Percentiles rank a stretch among this genome's conserved stretches.
These are phyloP conservation scores for Nyssa sinensis DNA, from an alignment of 148 eudicot genomes.

Conservation along the genomic window DNA sequence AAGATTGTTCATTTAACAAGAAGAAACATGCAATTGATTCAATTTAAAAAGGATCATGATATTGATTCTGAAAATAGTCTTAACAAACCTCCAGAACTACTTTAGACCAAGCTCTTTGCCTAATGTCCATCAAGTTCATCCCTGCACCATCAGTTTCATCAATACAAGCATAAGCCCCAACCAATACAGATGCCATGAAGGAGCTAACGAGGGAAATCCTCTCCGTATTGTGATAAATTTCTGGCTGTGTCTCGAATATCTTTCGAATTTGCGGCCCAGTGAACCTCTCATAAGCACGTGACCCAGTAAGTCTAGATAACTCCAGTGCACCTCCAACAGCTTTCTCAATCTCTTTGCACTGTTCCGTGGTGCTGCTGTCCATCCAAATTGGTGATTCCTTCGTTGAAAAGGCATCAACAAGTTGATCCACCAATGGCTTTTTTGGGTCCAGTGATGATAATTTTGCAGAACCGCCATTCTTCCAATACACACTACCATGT, in stretches of 20 bases:
- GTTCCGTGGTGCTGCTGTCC: slow-evolving; percentile 93
- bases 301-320: slow-evolving; percentile 74
- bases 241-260: slow-evolving; percentile 65
- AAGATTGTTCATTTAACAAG: slow-evolving; percentile 4
- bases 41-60: background rate
- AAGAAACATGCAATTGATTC: too few relatives aligned
- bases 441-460: slow-evolving; percentile 64
- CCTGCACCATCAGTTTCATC: slow-evolving; percentile 99
- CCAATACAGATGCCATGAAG: slow-evolving; percentile 72
- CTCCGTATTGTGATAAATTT: slow-evolving; percentile 65
- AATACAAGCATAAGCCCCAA: slow-evolving; percentile 75
- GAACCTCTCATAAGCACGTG: slow-evolving; percentile 77
- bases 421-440: slow-evolving; percentile 57
- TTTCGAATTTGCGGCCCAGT: slow-evolving; percentile 84
- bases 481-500: slow-evolving; percentile 98
- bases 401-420: slow-evolving; percentile 59
- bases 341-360: slow-evolving; percentile 83
- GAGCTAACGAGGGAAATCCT: slow-evolving; percentile 95
- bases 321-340: slow-evolving; percentile 84
- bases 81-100: slow-evolving; percentile 67
- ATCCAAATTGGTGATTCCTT: slow-evolving; percentile 92
- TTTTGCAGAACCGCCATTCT: slow-evolving; percentile 46
- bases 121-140: slow-evolving; percentile 92
- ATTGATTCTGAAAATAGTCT: background rate
- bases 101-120: slow-evolving; percentile 72